Conservation (phyloP, 2,329 filamentous ascomycete species). For the Microsporum canis region DNA sequence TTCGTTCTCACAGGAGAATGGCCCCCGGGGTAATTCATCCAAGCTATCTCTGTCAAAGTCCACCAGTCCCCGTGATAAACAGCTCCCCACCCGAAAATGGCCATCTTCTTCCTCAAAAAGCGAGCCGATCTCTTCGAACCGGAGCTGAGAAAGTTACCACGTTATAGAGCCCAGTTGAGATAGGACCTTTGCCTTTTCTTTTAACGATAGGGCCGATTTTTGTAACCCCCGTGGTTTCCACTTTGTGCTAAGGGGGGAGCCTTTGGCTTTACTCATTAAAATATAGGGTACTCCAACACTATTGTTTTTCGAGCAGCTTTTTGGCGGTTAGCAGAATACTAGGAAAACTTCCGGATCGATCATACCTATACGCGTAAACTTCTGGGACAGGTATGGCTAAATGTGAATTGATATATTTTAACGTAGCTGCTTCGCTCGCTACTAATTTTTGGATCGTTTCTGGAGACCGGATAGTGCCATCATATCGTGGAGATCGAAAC, state of each 20-base stretch:
- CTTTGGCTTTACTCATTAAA: constrained; percentile 25
- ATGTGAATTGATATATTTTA: constrained; percentile 22
- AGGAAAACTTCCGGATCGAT: neutral
- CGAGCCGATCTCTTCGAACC: constrained; percentile 21
- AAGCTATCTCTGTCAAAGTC: constrained; percentile 13
- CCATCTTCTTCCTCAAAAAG: constrained; percentile 18
- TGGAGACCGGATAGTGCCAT: constrained; percentile 12
- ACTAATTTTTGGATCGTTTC: constrained; percentile 18
- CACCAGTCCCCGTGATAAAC: constrained; percentile 18
- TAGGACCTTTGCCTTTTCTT: constrained; percentile 20
- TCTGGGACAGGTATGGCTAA: constrained; percentile 25
- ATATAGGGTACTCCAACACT: constrained; percentile 25
- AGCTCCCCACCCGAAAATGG: constrained; percentile 14
- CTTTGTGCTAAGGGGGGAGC: constrained; percentile 18
- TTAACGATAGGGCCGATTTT: constrained; percentile 6
- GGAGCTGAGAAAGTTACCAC: constrained; percentile 19
- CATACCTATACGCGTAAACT: constrained; percentile 21
- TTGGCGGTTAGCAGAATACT: constrained; percentile 8
- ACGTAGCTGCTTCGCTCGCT: constrained; percentile 24
- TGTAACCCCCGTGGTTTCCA: constrained; percentile 15
- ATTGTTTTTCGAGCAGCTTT: constrained; percentile 16
- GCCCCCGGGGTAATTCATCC: constrained; percentile 15
- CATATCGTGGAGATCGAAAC: constrained; percentile 20
- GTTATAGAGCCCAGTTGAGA: constrained; percentile 19
- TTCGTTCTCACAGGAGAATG: constrained; percentile 15